These are phyloP conservation scores for Neofusicoccum cordaticola DNA, from an alignment of 2,329 filamentous ascomycete species.

Conservation along the genomic window DNA sequence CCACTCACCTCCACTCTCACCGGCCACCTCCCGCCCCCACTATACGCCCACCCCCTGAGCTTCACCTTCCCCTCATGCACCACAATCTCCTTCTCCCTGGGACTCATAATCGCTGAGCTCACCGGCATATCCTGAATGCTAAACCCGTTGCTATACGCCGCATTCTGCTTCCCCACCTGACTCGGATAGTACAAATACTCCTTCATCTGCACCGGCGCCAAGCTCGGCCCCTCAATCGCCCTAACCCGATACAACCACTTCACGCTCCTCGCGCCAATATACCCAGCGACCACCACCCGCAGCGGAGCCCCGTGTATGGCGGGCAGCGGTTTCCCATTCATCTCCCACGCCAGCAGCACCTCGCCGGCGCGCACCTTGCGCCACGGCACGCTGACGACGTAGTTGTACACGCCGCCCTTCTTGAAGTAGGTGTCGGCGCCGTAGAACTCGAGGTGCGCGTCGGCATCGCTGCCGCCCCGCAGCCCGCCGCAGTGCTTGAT, in stretches of 20 bases:
- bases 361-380: slow-evolving; percentile 66
- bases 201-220: slow-evolving; percentile 61
- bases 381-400: slow-evolving; percentile 64
- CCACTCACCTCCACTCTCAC: slow-evolving; percentile 62
- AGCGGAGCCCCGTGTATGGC: slow-evolving; percentile 66
- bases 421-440: slow-evolving; percentile 75
- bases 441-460: slow-evolving; percentile 64
- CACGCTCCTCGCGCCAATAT: slow-evolving; percentile 62
- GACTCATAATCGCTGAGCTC: slow-evolving; percentile 64
- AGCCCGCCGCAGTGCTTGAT: slow-evolving; percentile 69
- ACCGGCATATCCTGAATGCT: slow-evolving; percentile 73
- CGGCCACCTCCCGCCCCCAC: slow-evolving; percentile 46
- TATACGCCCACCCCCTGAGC: slow-evolving; percentile 49
- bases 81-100: slow-evolving; percentile 58
- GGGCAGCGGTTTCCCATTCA: slow-evolving; percentile 65
- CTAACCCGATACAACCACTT: slow-evolving; percentile 65
- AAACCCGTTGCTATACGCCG: slow-evolving; percentile 57
- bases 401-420: slow-evolving; percentile 63
- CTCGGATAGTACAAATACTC: slow-evolving; percentile 69
- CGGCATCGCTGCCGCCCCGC: slow-evolving; percentile 38
- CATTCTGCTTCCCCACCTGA: slow-evolving; percentile 67
- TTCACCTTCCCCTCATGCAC: slow-evolving; percentile 59
- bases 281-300: slow-evolving; percentile 61
- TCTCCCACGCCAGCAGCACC: slow-evolving; percentile 67
- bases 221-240: slow-evolving; percentile 55